Evolutionary conservation across 352 stramenopile species (phyloP), one percentile per base, ranked within the genome.

Genomic region (Elongisporangium undulatum): DNA sequence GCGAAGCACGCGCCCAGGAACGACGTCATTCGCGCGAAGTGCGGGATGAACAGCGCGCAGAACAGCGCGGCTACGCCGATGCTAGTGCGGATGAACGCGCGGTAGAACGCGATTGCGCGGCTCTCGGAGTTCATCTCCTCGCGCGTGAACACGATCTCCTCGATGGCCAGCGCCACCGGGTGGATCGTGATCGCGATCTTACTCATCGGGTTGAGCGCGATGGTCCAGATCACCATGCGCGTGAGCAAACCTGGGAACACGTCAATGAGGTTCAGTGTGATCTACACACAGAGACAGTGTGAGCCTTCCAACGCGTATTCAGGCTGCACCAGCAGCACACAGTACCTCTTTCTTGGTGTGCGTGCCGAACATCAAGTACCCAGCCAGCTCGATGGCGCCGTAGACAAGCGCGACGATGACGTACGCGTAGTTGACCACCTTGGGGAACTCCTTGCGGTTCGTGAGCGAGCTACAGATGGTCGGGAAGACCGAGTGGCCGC

Each of bases 111-210:
- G 49, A 77, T 62, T 22, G 52, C 55, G 38, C 69, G 72, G 49
- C 62, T 61, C 45, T 71, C 56, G 16, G 58, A 21, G 13, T 54
- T 53, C 66, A 83, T 82, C 54, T 80, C 64, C 8, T 67, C 23
- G 3, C 67, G 70, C 4, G 77, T 80, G 12, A 93, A 69, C 50
- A 91, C 22, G 8, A 92, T 74, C 67, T 95, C 82, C 29, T 94
- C 85, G 50, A 94, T 57, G 20, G 81, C 75, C 16, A 92, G 62
- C 20, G 84, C 86, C 52, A 96, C 73, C 13, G 87, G 87, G 55
- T 94, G 82, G 20, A 95, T 67, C 45, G 83, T 91, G 64, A 96
- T 88, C 15, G 85, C 82, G 59, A 96, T 92, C 69, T 96, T 96
- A 62, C 80, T 94, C 79, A 91, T 89, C 26, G 87, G 87, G 62